Conservation (phyloP, 1,284 basidiomycete species). For the Ceratorhiza oryzae-sativae region DNA sequence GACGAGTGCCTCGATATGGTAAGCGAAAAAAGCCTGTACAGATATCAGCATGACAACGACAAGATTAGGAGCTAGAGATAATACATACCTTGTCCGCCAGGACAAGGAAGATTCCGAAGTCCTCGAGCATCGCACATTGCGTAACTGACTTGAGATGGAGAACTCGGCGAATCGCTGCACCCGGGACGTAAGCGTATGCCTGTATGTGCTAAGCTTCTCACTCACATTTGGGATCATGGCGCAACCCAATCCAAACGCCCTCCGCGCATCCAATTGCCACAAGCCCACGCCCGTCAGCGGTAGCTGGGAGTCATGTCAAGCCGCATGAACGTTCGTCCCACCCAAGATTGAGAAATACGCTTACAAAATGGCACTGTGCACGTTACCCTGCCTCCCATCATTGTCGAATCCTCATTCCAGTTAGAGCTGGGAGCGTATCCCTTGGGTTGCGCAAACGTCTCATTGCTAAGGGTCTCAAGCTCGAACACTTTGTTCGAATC, state of each 20-base stretch:
- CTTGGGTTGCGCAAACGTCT: slow-evolving; percentile 81
- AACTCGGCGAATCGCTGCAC: slow-evolving; percentile 81
- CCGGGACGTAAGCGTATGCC: neutral
- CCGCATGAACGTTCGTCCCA: neutral
- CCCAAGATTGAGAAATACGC: slow-evolving; percentile 48
- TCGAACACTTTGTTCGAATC: slow-evolving; percentile 92
- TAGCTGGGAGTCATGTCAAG: slow-evolving; percentile 57
- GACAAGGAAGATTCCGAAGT: slow-evolving; percentile 95
- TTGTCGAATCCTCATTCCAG: slow-evolving; percentile 73
- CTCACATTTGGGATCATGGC: slow-evolving; percentile 84
- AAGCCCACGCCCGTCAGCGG: slow-evolving; percentile 80
- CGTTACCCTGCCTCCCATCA: slow-evolving; percentile 85
- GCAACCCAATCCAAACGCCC: slow-evolving; percentile 96
- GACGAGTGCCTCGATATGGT: slow-evolving; percentile 94
- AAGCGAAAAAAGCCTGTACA: slow-evolving; percentile 75
- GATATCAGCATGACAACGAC: neutral
- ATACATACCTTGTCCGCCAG: slow-evolving; percentile 82
- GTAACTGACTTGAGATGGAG: slow-evolving; percentile 90
- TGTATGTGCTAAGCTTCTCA: slow-evolving; percentile 4
- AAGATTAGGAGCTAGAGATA: neutral
- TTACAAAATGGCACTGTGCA: slow-evolving; percentile 92
- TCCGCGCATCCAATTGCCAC: slow-evolving; percentile 94
- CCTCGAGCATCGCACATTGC: slow-evolving; percentile 92
- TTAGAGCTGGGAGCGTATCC: slow-evolving; percentile 57
- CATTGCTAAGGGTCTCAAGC: slow-evolving; percentile 81